Conservation (phyloP, 352 stramenopile species). For the Phytopythium delawarense region DNA sequence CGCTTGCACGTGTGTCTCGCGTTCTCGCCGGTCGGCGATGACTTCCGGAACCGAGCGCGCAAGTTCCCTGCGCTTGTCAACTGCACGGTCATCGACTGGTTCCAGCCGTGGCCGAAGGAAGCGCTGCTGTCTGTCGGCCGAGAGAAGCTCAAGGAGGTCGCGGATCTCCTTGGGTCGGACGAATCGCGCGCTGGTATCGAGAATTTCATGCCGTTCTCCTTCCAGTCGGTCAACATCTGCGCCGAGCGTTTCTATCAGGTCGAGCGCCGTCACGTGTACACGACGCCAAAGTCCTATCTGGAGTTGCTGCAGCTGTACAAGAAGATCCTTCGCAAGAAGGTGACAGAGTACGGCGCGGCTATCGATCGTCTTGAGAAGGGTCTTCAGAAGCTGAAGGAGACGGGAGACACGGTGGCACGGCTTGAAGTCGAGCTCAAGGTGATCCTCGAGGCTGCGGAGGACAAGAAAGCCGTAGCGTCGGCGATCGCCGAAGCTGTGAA, state of each 20-base stretch:
- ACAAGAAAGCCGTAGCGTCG: conserved; percentile 94
- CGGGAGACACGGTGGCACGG: conserved; percentile 88
- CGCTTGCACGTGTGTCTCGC: conserved; percentile 94
- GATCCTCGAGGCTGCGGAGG: conserved; percentile 93
- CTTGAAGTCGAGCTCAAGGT: conserved; percentile 94
- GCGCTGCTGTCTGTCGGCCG: conserved; percentile 90
- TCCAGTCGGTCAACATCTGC: conserved; percentile 91
- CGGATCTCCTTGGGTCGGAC: conserved; percentile 77
- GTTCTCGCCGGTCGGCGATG: conserved; percentile 94
- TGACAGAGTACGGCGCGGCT: conserved; percentile 83
- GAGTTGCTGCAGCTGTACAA: conserved; percentile 94
- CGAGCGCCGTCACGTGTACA: conserved; percentile 93
- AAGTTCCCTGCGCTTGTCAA: conserved; percentile 96
- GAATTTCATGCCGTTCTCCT: conserved; percentile 95
- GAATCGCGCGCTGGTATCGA: conserved; percentile 87
- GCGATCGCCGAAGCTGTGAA: conserved; percentile 94
- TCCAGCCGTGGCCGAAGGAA: conserved; percentile 92
- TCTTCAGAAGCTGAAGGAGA: conserved; percentile 92
- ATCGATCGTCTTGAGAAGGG: conserved; percentile 93
- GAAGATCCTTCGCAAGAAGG: conserved; percentile 90
- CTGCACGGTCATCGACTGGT: conserved; percentile 96
- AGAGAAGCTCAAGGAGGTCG: conserved; percentile 85
- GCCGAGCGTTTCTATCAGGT: conserved; percentile 88
- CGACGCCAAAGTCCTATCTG: conserved; percentile 94
- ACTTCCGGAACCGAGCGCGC: conserved; percentile 91